Conservation (phyloP, 73 alveolate species). For the Breviolum minutum region DNA sequence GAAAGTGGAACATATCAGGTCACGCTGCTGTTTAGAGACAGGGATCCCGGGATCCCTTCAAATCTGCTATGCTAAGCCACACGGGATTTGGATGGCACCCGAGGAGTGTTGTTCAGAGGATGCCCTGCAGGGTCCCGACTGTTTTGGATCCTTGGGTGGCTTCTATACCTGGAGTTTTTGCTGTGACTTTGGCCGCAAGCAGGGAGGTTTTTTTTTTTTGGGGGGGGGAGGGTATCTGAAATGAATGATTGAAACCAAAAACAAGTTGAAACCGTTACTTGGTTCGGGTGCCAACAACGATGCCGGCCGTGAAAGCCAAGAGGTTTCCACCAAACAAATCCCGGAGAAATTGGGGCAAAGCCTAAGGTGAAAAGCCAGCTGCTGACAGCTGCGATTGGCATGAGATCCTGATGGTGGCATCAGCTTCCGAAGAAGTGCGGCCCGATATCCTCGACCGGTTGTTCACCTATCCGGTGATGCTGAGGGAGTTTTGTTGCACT, state of each 20-base stretch:
- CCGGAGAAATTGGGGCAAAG: background rate
- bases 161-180: conserved; percentile 44
- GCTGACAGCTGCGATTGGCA: conserved; percentile 22
- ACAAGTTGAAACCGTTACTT: too few relatives aligned
- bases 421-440: background rate
- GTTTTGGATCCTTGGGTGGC: conserved; percentile 27
- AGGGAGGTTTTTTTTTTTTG: background rate
- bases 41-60: too few relatives aligned
- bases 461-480: conserved; percentile 6
- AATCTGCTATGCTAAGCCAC: too few relatives aligned
- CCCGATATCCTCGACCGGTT: background rate
- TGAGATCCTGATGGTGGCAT: conserved; percentile 24
- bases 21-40: too few relatives aligned
- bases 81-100: too few relatives aligned
- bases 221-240: too few relatives aligned
- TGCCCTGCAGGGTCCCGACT: background rate
- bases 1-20: too few relatives aligned
- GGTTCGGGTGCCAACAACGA: too few relatives aligned
- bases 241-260: too few relatives aligned
- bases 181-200: background rate
- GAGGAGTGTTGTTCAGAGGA: conserved; percentile 14
- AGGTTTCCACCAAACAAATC: too few relatives aligned
- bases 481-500: conserved; percentile 38
- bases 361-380: background rate
- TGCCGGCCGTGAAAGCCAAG: too few relatives aligned